Evolutionary conservation across 768 basidiomycete species (phyloP), one percentile per base, ranked within the genome.

Genomic region (Lactarius trivialis): DNA sequence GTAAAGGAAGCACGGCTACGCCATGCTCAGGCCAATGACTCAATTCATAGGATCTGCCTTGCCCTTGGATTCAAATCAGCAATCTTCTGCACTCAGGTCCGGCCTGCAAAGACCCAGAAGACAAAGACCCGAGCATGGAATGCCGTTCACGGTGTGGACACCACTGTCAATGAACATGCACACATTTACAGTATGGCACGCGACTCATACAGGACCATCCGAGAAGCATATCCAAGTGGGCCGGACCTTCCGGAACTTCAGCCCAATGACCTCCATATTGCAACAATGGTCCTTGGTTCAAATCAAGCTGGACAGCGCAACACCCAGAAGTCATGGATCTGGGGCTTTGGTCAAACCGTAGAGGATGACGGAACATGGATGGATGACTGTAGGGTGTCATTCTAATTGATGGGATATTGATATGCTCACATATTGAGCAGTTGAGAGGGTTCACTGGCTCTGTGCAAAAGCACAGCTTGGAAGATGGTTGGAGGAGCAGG

Each of bases 181-280:
- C 7, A 4, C 3, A 24, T 45, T 2, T 45, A 45, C 11, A 21
- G n/a, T 2, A 21, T 45, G 19, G 43, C 43, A 19, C 19, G n/a
- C 0, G 43, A n/a, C 11, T 17, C 43, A 7, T 24, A 2, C 43
- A 24, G 19, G 1, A n/a, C n/a, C n/a, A n/a, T 45, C 43, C 19
- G 9, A 2, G 1, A 7, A 4, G 43, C 43, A 1, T 4, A 2
- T 21, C 1, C 7, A 0, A 3, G 4, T n/a, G 19, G 0, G 1
- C 19, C 9, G 4, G 19, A 19, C 14, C 43, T 45, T 7, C 43
- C 43, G 4, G 3, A 45, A 11, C 43, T 45, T 19, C 43, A 12
- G 15, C 7, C 7, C 0, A 12, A 45, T 8, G 43, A 45, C 14
- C 43, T 45, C 3, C 7, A 6, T n/a, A 19, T 45, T 11, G 43